phyloP scores from a whole-genome alignment of 2,329 filamentous ascomycete species.

The Claviceps spartinae region DNA sequence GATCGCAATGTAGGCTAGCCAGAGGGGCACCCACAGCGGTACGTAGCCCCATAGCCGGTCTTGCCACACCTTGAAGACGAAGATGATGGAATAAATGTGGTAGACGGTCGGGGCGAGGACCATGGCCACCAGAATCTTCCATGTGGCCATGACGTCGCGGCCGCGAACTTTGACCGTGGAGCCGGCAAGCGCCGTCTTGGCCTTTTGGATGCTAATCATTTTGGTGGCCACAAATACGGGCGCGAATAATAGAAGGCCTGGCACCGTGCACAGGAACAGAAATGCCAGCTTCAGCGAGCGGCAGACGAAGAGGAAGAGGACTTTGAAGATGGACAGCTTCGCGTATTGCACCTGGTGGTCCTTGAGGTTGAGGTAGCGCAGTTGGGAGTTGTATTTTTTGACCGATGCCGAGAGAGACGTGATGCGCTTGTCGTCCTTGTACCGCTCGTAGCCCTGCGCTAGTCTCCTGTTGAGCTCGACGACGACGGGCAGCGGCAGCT shows the following conservation, averaged over 20 bases:
- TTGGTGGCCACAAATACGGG: conserved; percentile 80
- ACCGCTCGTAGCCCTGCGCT: conserved; percentile 80
- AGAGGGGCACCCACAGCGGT: conserved; percentile 68
- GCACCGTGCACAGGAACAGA: conserved; percentile 68
- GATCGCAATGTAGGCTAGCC: conserved; percentile 59
- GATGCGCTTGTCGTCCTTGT: conserved; percentile 82
- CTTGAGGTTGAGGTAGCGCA: conserved; percentile 73
- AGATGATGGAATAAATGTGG: conserved; percentile 61
- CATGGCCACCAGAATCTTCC: conserved; percentile 83
- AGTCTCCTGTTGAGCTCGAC: conserved; percentile 88
- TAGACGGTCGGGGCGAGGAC: conserved; percentile 73
- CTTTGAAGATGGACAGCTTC: conserved; percentile 63
- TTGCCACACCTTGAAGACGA: conserved; percentile 64
- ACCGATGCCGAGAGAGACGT: conserved; percentile 61
- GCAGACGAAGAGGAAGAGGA: conserved; percentile 66
- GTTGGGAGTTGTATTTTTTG: conserved; percentile 71
- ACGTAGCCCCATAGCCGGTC: conserved; percentile 75
- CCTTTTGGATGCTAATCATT: conserved; percentile 68
- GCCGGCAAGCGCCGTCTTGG: conserved; percentile 68
- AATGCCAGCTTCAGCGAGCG: conserved; percentile 64
- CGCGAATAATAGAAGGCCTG: conserved; percentile 75
- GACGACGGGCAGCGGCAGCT: conserved; percentile 79
- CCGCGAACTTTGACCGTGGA: conserved; percentile 83
- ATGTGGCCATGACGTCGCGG: conserved; percentile 81
- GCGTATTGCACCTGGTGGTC: conserved; percentile 94